Evolutionary conservation across 495 filamentous ascomycete genomes (phyloP), one percentile per base, ranked within the genome.

Genomic region (Letharia lupina): DNA sequence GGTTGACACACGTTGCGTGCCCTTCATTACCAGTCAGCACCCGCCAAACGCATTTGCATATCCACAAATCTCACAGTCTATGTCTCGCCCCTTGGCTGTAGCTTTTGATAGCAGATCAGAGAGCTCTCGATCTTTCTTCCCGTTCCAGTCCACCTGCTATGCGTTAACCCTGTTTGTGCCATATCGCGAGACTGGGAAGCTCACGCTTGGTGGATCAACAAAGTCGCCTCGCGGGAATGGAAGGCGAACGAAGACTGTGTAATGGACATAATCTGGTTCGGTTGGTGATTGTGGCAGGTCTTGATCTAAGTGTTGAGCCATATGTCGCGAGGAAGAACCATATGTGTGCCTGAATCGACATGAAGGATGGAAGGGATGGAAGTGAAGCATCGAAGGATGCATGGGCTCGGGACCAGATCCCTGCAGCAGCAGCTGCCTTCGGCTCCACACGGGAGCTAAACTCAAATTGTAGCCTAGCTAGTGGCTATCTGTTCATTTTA

Each of bases 221-320:
- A 98, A 98, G 60, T 89, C 86, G 28, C 89, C 87, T 65, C 94
- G 83, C 20, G 89, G 84, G 75, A 97, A 96, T 13, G 94, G 94
- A 18, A 97, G 81, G 15, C 93, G 85, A 61, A 98, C 83, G 69
- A 96, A 89, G 65, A 93, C 87, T 37, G 90, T 93, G 69, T 69
- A 69, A 47, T 64, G 59, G 18, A 66, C 59, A 64, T 67, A 39
- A 5, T 63, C n/a, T 48, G 44, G 15, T 20, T 61, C 40, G 3
- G 39, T 39, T 4, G 28, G 44, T 42, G 56, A 39, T 4, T 37
- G 20, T 12, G 47, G 9, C 16, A 57, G 15, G 33, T 57, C 54
- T 9, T 57, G 31, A 37, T 57, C 33, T 20, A 37, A 2, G 6
- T 0, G 6, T 20, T 57, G 54, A 57, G 54, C 54, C 54, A 57